These are phyloP conservation scores for Lachnellula willkommii DNA, from an alignment of 2,329 filamentous ascomycete species.

Conservation along the genomic window DNA sequence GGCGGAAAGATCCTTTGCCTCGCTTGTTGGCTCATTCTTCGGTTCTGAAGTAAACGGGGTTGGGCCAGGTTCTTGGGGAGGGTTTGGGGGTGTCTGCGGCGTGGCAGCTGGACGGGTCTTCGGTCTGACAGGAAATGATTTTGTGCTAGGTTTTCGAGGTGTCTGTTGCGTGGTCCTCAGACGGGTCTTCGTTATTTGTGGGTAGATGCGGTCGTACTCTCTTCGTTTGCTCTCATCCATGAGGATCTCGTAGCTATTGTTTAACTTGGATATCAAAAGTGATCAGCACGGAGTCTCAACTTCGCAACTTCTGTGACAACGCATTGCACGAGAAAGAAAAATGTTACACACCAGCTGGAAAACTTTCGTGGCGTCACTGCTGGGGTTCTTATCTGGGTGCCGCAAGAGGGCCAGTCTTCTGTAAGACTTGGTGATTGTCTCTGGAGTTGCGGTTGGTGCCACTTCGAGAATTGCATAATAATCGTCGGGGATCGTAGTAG, in stretches of 20 bases:
- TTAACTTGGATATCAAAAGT: background rate
- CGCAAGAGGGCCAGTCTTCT: constrained; percentile 29
- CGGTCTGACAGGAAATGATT: constrained; percentile 5
- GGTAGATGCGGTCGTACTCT: constrained; percentile 30
- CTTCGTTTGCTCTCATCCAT: constrained; percentile 27
- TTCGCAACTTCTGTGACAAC: too few relatives aligned
- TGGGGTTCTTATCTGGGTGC: constrained; percentile 30
- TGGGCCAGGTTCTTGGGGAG: too few relatives aligned
- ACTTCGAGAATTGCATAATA: constrained; percentile 18
- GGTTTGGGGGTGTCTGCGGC: too few relatives aligned
- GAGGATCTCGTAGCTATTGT: constrained; percentile 30
- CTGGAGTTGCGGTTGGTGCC: constrained; percentile 18
- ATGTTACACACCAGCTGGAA: background rate
- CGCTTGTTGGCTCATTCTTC: background rate
- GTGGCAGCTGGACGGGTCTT: background rate
- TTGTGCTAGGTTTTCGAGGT: background rate
- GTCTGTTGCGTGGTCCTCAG: background rate
- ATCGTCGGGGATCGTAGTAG: background rate
- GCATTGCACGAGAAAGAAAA: background rate
- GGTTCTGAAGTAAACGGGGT: constrained; percentile 7
- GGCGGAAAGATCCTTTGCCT: background rate
- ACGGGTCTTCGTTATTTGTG: background rate
- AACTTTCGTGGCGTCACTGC: constrained; percentile 9
- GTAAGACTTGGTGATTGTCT: constrained; percentile 29
- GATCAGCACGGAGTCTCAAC: background rate